Percentiles rank a stretch among this genome's conserved stretches.
Conservation (phyloP, 441 rosid genomes). For the Kokia cookei region DNA sequence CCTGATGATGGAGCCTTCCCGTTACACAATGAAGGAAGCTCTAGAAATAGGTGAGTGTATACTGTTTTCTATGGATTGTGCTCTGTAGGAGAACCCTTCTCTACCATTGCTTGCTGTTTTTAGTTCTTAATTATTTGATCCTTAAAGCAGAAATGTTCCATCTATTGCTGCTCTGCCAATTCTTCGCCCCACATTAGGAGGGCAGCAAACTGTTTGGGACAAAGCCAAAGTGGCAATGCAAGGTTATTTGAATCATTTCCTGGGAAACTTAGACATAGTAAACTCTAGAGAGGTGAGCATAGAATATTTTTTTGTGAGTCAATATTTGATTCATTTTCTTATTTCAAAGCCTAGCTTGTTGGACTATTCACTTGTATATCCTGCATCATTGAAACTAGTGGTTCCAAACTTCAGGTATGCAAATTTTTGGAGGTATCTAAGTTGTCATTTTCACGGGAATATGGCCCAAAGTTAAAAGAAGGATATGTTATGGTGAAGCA, state of each 20-base stretch:
- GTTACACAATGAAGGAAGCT: slow-evolving; percentile 43
- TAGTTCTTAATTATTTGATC: slow-evolving; percentile 14
- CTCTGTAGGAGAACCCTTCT: neutral
- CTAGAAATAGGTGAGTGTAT: slow-evolving; percentile 39
- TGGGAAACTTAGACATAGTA: slow-evolving; percentile 60
- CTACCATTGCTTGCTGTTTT: slow-evolving; percentile 3
- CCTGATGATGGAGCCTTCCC: slow-evolving; percentile 65
- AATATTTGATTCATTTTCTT: neutral
- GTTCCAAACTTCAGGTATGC: slow-evolving; percentile 45
- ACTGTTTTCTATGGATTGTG: neutral
- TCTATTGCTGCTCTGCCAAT: slow-evolving; percentile 62
- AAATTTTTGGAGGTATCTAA: slow-evolving; percentile 72
- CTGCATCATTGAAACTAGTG: neutral
- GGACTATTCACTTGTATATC: neutral
- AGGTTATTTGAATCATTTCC: slow-evolving; percentile 59
- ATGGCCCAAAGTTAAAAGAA: slow-evolving; percentile 72
- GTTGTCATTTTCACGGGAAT: slow-evolving; percentile 59
- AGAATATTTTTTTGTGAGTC: neutral
- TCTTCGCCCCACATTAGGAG: slow-evolving; percentile 54
- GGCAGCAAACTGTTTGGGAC: slow-evolving; percentile 49
- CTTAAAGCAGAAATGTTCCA: slow-evolving; percentile 50
- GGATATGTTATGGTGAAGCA: slow-evolving; percentile 68
- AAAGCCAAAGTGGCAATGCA: slow-evolving; percentile 64
- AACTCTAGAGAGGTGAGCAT: slow-evolving; percentile 63
- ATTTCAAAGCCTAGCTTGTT: neutral